Conservation (phyloP, 139 green algal species). For the Chlorella sp. region DNA sequence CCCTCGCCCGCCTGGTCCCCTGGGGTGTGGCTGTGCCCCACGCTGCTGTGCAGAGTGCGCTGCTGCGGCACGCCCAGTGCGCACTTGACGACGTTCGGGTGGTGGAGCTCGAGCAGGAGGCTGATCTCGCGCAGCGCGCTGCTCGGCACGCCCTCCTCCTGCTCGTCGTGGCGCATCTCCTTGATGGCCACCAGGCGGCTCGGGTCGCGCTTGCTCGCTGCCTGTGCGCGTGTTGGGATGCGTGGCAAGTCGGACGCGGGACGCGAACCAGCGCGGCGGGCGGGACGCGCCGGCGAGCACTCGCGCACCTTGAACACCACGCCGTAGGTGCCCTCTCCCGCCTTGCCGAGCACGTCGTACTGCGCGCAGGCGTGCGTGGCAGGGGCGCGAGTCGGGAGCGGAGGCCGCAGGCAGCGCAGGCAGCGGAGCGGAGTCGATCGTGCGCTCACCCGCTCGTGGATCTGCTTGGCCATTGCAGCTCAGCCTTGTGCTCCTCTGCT, state of each 20-base stretch:
- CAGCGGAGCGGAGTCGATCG: no score
- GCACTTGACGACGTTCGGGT: constrained; percentile 35
- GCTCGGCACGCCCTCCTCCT: constrained; percentile 60
- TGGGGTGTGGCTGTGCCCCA: no score
- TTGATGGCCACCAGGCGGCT: constrained; percentile 9
- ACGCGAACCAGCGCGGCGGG: neutral
- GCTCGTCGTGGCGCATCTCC: constrained; percentile 11
- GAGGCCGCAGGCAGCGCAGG: no score
- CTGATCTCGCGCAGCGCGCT: constrained; percentile 77
- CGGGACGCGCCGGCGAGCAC: neutral
- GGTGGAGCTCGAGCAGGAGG: constrained; percentile 69
- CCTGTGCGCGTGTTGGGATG: neutral
- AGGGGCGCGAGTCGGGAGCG: no score
- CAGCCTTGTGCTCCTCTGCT: no score
- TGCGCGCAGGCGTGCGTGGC: no score
- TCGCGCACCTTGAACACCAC: constrained; percentile 7
- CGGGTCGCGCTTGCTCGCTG: neutral
- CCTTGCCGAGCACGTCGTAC: constrained; percentile 7
- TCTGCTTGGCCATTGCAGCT: no score
- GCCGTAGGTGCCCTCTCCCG: constrained; percentile 11
- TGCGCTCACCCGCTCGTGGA: no score
- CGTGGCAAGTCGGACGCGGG: no score
- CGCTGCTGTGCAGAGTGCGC: neutral
- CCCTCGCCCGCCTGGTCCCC: no score
- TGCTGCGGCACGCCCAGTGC: neutral